Base-by-base conservation (phyloP, 78 protist species). In the Trichosphaerium sp. region DNA sequence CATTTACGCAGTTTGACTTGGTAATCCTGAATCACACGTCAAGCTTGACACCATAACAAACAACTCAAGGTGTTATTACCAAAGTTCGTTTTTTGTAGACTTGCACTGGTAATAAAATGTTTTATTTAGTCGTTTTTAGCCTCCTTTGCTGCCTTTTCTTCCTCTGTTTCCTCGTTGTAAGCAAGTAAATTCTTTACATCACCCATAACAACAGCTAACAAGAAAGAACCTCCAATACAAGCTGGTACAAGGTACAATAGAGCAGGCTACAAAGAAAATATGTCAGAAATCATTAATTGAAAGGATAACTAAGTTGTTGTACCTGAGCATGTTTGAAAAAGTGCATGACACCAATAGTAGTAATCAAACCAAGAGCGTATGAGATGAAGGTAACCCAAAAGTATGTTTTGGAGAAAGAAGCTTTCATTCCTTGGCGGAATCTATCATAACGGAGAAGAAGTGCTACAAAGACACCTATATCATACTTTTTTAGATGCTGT, bases 301-400 rank as follows among this genome's bases (percentile, higher is more conserved):
- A 5, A 21, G 28, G 31, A 49, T 15, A 1, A 39, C 52, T 7
- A 25, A 4, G 1, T 38, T 42, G 73, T 32, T 25, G n/a, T 48
- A 84, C 90, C 83, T 92, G 97, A 23, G 93, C 97, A n/a, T 79
- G 74, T 56, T 67, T 54, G 76, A 75, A 93, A 3, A 69, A 31
- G 57, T 85, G 88, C 95, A 93, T 87, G 28, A 91, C 91, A 14
- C 40, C 43, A 15, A 93, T 56, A 1, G 97, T 91, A 15, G 78
- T 54, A 21, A 65, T 71, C 32, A 90, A 71, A 29, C 92, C 94
- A 4, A 72, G 29, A 11, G 75, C 51, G 66, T 93, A 93, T 0
- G 83, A 65, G 12, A 78, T 38, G 10, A 88, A 12, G 52, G 57
- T 38, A 12, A 57, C 28, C 32, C 14, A 4, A 61, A 90, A 91